Evolutionary conservation across 2,329 filamentous ascomycete genomes (phyloP).

Genomic region (Nigrospora osmanthi): DNA sequence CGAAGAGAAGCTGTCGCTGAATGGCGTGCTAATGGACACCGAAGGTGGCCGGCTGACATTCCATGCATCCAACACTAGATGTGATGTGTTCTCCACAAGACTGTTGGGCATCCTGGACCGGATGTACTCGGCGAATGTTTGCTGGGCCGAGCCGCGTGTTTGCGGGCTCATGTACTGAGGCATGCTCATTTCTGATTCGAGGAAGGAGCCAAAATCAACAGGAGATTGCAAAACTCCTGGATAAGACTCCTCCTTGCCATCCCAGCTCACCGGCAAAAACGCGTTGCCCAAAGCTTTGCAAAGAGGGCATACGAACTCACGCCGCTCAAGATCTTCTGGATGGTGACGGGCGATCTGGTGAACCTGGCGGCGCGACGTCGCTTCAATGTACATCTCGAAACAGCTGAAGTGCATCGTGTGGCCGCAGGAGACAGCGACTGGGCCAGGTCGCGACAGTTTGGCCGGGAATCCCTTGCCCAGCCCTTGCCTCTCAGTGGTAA

Average conservation of each 20-base stretch:
- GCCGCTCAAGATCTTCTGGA: constrained; percentile 68
- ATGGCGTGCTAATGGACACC: constrained; percentile 29
- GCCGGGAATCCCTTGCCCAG: constrained; percentile 85
- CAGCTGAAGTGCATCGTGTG: constrained; percentile 98
- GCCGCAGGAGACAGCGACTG: constrained; percentile 84
- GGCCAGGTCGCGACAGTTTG: constrained; percentile 58
- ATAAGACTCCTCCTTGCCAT: constrained; percentile 78
- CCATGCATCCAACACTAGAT: constrained; percentile 33
- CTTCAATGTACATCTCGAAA: constrained; percentile 85
- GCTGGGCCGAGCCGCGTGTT: constrained; percentile 24
- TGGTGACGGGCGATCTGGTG: constrained; percentile 94
- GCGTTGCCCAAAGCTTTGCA: constrained; percentile 95
- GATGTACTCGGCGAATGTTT: constrained; percentile 29
- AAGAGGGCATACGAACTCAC: constrained; percentile 93
- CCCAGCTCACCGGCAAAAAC: constrained; percentile 94
- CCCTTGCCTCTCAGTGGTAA: constrained; percentile 68
- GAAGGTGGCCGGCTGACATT: constrained; percentile 22
- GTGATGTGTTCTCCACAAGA: constrained; percentile 29
- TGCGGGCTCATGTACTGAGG: constrained; percentile 14
- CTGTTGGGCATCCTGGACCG: constrained; percentile 26
- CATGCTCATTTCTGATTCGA: constrained; percentile 47
- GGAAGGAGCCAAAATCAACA: constrained; percentile 59
- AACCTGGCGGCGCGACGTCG: constrained; percentile 74
- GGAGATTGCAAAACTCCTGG: constrained; percentile 60
- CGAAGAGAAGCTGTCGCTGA: constrained; percentile 33